Base-by-base conservation (phyloP, 192 early-diverging fungal species). In the Pilaira anomala region DNA sequence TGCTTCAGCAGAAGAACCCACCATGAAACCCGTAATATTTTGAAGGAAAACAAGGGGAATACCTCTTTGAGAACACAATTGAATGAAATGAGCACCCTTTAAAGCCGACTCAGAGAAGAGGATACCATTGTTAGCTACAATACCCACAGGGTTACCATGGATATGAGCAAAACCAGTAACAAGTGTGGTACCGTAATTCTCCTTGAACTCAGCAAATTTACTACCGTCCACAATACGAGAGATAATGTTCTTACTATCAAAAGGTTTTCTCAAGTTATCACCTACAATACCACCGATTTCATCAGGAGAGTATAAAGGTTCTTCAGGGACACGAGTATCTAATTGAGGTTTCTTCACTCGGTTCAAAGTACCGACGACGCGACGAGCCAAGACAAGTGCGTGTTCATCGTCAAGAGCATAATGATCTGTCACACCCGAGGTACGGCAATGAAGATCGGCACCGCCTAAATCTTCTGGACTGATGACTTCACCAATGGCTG, bases 11-110 rank as follows among this genome's bases (percentile, higher is more conserved):
- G 87, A 87, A 28, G 90, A 85, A 28, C 94, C 94, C 7, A 98
- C 94, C 95, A 98, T 98, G 78, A 96, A 96, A 40, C 93, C 93
- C 25, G 93, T 95, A 65, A 98, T 98, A 72, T 98, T 96, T 63
- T 98, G 95, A 65, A 98, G 78, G 71, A 98, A 98, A 9, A 96
- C 81, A 25, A 96, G 76, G 8, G 94, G 94, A 45, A 96, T 93
- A 30, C 79, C 79, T 48, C 94, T 83, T 78, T 95, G 93, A 16
- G 84, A 77, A 80, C 93, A 95, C 13, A 98, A 79, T 78, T 98
- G 83, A 46, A 98, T 87, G 70, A 98, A 98, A 66, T 98, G 96
- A 13, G 96, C 92, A 45, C 93, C 93, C 81, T 98, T 98, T 49
- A 95, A 75, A 22, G 96, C 92, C 16, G 91, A 85, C 74, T 98